Base-by-base conservation (phyloP, 1,139 yeast species). In the Tardiomyces depauwii region DNA sequence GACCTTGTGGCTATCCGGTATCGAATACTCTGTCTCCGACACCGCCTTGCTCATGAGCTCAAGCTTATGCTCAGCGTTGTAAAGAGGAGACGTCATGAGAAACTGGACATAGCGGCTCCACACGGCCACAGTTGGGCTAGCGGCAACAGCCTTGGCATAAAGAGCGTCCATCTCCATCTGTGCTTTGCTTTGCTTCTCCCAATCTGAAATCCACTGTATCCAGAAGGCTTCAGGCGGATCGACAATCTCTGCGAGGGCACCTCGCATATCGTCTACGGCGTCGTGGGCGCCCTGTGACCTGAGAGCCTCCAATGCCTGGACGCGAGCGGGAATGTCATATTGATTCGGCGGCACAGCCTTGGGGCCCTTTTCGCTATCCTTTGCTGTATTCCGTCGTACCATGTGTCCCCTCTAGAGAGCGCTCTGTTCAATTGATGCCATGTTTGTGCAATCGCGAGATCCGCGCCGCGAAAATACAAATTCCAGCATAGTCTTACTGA, bases 51-150 rank as follows among this genome's bases (percentile, higher is more conserved):
- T 21, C 18, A 28, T n/a, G 13, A 23, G n/a, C 3, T 18, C n/a
- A 7, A 12, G 14, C 2, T 12, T 23, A 13, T 6, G 10, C 23
- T 2, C 38, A 25, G 30, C 16, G 13, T 16, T 19, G 38, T 18
- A 27, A 6, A 13, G 16, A 9, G 42, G 10, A n/a, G 14, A 12
- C 1, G 21, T 39, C 3, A 40, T 36, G 3, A 28, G 12, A 5
- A 21, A 23, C 14, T 45, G 39, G 1, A 32, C 46, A 18, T 38
- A 27, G 12, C 28, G 2, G 11, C 27, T 27, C 45, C 47, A 45
- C 23, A 47, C 5, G 9, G 39, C 36, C 10, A 40, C 39, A 11
- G 40, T 16, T 1, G 43, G 44, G 14, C 38, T 44, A n/a, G 21
- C 19, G 6, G 25, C 30, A 10, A 45, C 12, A 13, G 48, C 44